A percentile compares a stretch with the other conserved stretches of the same genome.
Evolutionary conservation across 805 yeast species (phyloP).

Genomic region (Starmerella etchellsii): DNA sequence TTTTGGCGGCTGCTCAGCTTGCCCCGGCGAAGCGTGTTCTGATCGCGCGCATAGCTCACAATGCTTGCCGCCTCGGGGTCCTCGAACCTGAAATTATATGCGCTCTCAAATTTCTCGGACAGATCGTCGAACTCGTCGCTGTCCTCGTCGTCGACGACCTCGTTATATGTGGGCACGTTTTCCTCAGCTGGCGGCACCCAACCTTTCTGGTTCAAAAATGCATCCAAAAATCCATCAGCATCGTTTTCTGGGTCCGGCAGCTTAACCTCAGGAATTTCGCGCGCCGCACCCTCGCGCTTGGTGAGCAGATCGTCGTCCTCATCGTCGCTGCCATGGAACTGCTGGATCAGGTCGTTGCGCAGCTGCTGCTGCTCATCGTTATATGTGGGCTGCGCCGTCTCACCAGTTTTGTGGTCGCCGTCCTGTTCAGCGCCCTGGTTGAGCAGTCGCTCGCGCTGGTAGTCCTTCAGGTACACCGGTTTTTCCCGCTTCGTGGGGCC

Average conservation of each 20-base stretch:
- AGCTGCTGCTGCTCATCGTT: slow-evolving; percentile 66
- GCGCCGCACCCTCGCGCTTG: slow-evolving; percentile 41
- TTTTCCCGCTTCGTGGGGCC: slow-evolving; percentile 31
- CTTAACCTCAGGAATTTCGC: slow-evolving; percentile 24
- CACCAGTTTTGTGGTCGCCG: slow-evolving; percentile 38
- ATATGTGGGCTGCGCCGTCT: slow-evolving; percentile 39
- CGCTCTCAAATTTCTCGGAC: slow-evolving; percentile 80
- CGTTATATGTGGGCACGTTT: slow-evolving; percentile 24
- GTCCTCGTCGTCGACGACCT: slow-evolving; percentile 41
- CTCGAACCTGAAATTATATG: slow-evolving; percentile 89
- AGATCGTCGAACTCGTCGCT: slow-evolving; percentile 87
- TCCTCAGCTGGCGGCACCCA: slow-evolving; percentile 67
- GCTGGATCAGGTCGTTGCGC: slow-evolving; percentile 56
- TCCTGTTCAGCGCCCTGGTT: slow-evolving; percentile 44
- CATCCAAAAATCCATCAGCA: slow-evolving; percentile 56
- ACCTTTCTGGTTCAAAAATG: slow-evolving; percentile 63
- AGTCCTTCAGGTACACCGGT: slow-evolving; percentile 83
- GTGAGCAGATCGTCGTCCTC: slow-evolving; percentile 39
- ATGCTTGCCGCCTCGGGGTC: slow-evolving; percentile 85
- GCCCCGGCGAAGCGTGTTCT: slow-evolving; percentile 79
- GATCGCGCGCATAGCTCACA: slow-evolving; percentile 83
- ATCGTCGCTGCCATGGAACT: slow-evolving; percentile 49
- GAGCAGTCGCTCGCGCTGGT: slow-evolving; percentile 74
- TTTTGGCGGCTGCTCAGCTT: slow-evolving; percentile 63
- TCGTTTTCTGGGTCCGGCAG: slow-evolving; percentile 54